These are phyloP conservation scores for Aspergillus terreus DNA, from an alignment of 2,329 filamentous ascomycete species.

Conservation along the genomic window DNA sequence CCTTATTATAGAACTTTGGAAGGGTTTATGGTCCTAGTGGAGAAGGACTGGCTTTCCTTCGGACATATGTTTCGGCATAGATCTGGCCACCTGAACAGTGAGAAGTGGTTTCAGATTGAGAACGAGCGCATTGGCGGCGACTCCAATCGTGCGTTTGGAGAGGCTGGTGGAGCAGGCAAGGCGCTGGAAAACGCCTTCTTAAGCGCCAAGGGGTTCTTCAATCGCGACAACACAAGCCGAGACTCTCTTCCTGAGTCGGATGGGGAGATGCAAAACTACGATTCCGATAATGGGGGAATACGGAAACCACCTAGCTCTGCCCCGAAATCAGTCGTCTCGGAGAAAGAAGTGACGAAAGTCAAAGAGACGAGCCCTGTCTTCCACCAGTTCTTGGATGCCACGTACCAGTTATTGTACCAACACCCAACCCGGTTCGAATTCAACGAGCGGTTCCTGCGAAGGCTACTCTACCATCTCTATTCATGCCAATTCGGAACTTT, in stretches of 20 bases:
- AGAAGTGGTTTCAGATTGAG: constrained; percentile 90
- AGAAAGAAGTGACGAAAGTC: constrained; percentile 67
- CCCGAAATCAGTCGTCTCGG: constrained; percentile 39
- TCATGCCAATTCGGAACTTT: constrained; percentile 97
- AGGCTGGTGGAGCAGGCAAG: constrained; percentile 54
- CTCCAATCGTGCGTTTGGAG: constrained; percentile 36
- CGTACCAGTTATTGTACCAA: constrained; percentile 84
- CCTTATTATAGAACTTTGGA: constrained; percentile 93
- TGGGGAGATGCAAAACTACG: constrained; percentile 47
- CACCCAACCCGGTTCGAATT: constrained; percentile 89
- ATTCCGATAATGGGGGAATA: constrained; percentile 40
- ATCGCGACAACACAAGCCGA: constrained; percentile 67
- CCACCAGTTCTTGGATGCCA: constrained; percentile 93
- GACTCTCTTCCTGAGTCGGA: constrained; percentile 63
- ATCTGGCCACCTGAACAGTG: constrained; percentile 80
- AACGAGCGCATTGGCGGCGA: constrained; percentile 68
- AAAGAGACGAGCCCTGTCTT: constrained; percentile 95
- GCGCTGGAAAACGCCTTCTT: constrained; percentile 81
- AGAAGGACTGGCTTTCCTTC: constrained; percentile 98
- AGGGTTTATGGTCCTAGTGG: constrained; percentile 88
- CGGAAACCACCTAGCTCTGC: constrained; percentile 32
- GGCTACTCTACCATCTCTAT: constrained; percentile 88
- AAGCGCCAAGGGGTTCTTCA: constrained; percentile 86
- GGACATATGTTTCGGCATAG: constrained; percentile 96
- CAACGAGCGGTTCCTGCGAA: constrained; percentile 86